These are phyloP conservation scores for Cystobasidium tubakii DNA, from an alignment of 768 basidiomycete genomes.

Conservation along the genomic window DNA sequence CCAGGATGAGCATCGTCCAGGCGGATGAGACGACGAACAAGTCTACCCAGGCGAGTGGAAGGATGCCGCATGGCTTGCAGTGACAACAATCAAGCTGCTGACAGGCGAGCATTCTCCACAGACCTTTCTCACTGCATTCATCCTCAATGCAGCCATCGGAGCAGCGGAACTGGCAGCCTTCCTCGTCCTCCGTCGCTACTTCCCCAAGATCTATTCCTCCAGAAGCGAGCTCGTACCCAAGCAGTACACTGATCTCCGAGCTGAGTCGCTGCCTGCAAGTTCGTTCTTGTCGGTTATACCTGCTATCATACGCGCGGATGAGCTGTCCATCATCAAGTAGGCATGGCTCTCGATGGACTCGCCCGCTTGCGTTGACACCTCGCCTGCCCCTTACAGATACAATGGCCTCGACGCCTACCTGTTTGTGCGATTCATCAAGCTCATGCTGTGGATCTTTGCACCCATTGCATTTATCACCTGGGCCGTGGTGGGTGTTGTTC, in stretches of 20 bases:
- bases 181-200: slow-evolving; percentile 63
- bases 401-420: slow-evolving; percentile 90
- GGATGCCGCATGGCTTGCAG: neutral
- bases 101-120: no score
- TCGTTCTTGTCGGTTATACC: slow-evolving; percentile 63
- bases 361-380: neutral
- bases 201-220: slow-evolving; percentile 57
- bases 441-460: slow-evolving; percentile 73
- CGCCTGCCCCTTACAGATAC: slow-evolving; percentile 45
- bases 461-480: slow-evolving; percentile 83
- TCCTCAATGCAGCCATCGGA: slow-evolving; percentile 62
- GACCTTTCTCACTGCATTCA: slow-evolving; percentile 77
- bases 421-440: slow-evolving; percentile 77
- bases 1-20: neutral
- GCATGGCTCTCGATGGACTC: neutral
- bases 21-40: neutral
- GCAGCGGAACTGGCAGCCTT: slow-evolving; percentile 59
- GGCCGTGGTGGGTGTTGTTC: slow-evolving; percentile 71
- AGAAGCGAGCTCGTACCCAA: slow-evolving; percentile 58
- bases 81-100: no score
- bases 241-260: slow-evolving; percentile 52
- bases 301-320: slow-evolving; percentile 61
- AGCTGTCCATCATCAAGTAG: slow-evolving; percentile 56
- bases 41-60: neutral
- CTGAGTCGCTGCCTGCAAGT: slow-evolving; percentile 41